Base-by-base conservation (phyloP, 768 basidiomycete species). In the Suillus subaureus region DNA sequence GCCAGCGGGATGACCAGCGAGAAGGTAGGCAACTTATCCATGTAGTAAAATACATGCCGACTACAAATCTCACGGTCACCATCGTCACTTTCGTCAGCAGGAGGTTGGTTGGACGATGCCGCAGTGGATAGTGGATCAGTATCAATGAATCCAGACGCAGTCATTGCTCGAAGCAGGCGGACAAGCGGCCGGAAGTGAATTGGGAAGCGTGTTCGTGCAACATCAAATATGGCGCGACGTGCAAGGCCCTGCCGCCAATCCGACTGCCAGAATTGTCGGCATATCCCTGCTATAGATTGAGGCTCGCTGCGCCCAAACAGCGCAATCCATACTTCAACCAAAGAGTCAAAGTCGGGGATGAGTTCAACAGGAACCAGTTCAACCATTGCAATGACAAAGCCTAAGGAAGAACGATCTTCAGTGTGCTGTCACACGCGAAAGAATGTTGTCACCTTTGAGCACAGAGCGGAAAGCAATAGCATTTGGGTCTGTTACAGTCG, bases 201-300 rank as follows among this genome's bases (percentile, higher is more conserved):
- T 3, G 96, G 96, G 77, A 95, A 98, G 3, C 93, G 86, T 11
- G 91, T 85, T 4, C 91, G 85, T 8, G 91, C 87, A 28, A 94
- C 88, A 66, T 96, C 94, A 63, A 98, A 85, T 60, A 96, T 85
- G 42, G 92, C 91, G 33, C 91, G 86, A 37, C 94, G 91, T 23
- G 88, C 79, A 4, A 84, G 82, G 56, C 87, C 87, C 43, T 83
- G 81, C 45, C 86, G 79, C 87, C 88, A 92, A 71, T 96, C 94
- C 2, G 79, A 82, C 62, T 88, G 82, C 94, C 96, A 98, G 75
- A 87, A 96, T 69, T 96, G 93, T 6, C 83, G 79, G 68, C 90
- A 91, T 66, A 97, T 88, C 3, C 85, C 86, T 13, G 85, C 80
- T 31, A 91, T 82, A 35, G 92, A 86, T 65, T 78, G 73, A 73